Conservation (phyloP, 1,284 basidiomycete genomes). For the Ganoderma multipileum region DNA sequence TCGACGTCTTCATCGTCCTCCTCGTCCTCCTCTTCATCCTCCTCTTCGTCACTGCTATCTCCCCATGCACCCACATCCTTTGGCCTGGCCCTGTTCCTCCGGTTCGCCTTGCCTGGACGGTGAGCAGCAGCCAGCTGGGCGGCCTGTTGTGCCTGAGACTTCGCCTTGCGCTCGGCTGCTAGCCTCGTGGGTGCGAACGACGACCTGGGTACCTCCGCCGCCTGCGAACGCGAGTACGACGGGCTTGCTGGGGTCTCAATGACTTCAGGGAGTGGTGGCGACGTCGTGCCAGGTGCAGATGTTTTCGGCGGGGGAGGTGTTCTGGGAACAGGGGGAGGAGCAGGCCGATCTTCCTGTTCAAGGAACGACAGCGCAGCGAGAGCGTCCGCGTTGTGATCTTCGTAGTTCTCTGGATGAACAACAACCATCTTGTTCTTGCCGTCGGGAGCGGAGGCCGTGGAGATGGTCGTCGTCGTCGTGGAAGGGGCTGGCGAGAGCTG, state of each 20-base stretch:
- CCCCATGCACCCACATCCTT: conserved; percentile 65
- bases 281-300: conserved; percentile 19
- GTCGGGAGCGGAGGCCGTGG: conserved; percentile 26
- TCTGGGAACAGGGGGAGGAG: conserved; percentile 24
- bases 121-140: conserved; percentile 77
- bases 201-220: conserved; percentile 54
- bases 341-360: conserved; percentile 55
- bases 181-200: conserved; percentile 87
- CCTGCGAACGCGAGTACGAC: conserved; percentile 32
- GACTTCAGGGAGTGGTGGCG: conserved; percentile 37
- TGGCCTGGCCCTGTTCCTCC: conserved; percentile 56
- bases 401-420: conserved; percentile 31
- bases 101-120: conserved; percentile 74
- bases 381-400: conserved; percentile 70
- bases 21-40: conserved; percentile 77
- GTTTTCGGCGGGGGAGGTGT: conserved; percentile 32
- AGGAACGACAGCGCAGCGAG: conserved; percentile 81
- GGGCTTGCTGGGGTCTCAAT: conserved; percentile 39
- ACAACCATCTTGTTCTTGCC: conserved; percentile 25
- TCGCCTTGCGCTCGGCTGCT: conserved; percentile 83
- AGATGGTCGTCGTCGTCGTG: conserved; percentile 30
- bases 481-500: conserved; percentile 25
- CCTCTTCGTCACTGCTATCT: conserved; percentile 81
- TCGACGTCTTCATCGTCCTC: conserved; percentile 71
- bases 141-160: conserved; percentile 81